Evolutionary conservation across 345 rosid genomes (phyloP).

Genomic region (Dipteronia dyeriana): DNA sequence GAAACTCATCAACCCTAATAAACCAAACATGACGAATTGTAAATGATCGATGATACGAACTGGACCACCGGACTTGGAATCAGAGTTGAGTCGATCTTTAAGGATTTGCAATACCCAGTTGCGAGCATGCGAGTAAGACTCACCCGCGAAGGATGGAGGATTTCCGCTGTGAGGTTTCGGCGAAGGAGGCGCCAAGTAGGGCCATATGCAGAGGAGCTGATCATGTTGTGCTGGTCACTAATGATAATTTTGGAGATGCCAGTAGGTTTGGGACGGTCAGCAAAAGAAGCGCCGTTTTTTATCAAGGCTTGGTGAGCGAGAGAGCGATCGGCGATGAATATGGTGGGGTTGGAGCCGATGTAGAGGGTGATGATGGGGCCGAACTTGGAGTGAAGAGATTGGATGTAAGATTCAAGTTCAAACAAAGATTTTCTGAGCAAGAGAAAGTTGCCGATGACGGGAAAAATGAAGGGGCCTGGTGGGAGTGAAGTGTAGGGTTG

Average conservation of each 20-base stretch:
- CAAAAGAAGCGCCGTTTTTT: too few species aligned
- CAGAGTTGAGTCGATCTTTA: background rate
- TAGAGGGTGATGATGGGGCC: too few species aligned
- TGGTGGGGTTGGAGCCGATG: too few species aligned
- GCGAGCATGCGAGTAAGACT: constrained; percentile 33
- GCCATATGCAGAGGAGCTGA: constrained; percentile 42
- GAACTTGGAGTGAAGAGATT: too few species aligned
- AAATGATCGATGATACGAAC: constrained; percentile 27
- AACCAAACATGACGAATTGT: constrained; percentile 35
- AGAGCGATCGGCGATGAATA: too few species aligned
- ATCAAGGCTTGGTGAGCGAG: too few species aligned
- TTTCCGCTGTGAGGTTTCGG: constrained; percentile 48
- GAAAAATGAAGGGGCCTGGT: constrained; percentile 31
- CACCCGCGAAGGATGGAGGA: constrained; percentile 38
- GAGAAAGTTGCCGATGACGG: constrained; percentile 20
- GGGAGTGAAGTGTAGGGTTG: constrained; percentile 30
- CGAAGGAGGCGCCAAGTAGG: constrained; percentile 48
- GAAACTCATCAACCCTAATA: constrained; percentile 41
- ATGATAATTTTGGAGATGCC: constrained; percentile 21
- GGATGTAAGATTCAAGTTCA: too few species aligned
- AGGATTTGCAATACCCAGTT: constrained; percentile 46
- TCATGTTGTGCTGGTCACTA: constrained; percentile 40
- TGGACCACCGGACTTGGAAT: constrained; percentile 9
- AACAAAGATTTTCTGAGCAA: constrained; percentile 4
- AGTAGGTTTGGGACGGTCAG: constrained; percentile 25